Evolutionary conservation across 768 basidiomycete species (phyloP).

Genomic region (Phlebiopsis gigantea): DNA sequence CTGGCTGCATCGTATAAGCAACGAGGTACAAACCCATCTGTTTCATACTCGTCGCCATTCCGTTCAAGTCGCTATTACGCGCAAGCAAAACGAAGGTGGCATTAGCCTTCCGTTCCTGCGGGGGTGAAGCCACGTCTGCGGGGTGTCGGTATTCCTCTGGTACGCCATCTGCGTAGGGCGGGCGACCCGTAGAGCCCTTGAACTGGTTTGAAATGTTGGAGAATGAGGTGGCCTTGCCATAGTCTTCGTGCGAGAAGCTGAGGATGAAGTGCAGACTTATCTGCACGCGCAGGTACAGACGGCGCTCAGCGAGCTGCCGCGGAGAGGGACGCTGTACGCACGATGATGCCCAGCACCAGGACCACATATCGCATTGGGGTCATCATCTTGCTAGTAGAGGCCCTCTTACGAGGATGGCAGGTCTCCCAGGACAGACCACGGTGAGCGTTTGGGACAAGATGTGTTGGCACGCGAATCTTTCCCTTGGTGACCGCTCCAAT

Average conservation of each 20-base stretch:
- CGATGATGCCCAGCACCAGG: constrained; percentile 32
- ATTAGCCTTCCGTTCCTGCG: constrained; percentile 37
- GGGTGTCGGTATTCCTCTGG: constrained; percentile 30
- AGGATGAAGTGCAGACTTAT: constrained; percentile 53
- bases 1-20: background rate
- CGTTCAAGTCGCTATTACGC: constrained; percentile 38
- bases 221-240: constrained; percentile 41
- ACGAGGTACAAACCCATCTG: constrained; percentile 35
- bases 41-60: constrained; percentile 44
- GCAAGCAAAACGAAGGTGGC: constrained; percentile 54
- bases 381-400: constrained; percentile 37
- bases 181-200: constrained; percentile 17
- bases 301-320: background rate
- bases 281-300: constrained; percentile 26
- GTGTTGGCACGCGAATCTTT: background rate
- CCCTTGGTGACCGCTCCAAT: background rate
- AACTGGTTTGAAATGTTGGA: constrained; percentile 30
- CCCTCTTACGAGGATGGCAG: background rate
- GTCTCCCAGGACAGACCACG: background rate
- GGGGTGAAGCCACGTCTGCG: constrained; percentile 12
- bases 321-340: constrained; percentile 13
- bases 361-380: constrained; percentile 57
- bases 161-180: constrained; percentile 55
- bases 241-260: constrained; percentile 44
- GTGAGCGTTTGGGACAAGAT: constrained; percentile 1